Conservation (phyloP, 345 rosid genomes). For the Tarenaya hassleriana region DNA sequence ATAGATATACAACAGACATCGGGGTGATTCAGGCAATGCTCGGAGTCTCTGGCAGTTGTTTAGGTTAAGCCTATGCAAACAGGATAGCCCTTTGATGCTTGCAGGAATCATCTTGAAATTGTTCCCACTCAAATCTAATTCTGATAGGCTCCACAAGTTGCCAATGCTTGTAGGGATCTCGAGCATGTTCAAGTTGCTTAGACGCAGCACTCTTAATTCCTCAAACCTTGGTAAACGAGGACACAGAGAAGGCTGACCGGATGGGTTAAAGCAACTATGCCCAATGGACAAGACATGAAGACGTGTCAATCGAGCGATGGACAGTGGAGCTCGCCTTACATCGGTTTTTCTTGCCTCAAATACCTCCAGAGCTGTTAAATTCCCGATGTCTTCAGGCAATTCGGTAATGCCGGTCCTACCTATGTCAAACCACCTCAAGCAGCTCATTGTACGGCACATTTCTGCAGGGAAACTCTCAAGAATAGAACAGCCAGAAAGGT, state of each 20-base stretch:
- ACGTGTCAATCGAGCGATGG: constrained; percentile 15
- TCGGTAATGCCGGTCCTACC: constrained; percentile 23
- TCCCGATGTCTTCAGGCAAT: constrained; percentile 27
- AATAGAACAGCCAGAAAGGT: constrained; percentile 26
- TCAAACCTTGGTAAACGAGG: constrained; percentile 23
- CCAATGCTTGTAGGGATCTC: constrained; percentile 29
- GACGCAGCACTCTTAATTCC: constrained; percentile 23
- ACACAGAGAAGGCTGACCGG: constrained; percentile 17
- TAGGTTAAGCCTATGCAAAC: constrained; percentile 15
- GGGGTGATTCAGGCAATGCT: constrained; percentile 32
- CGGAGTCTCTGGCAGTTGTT: constrained; percentile 29
- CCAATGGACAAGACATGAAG: constrained; percentile 21
- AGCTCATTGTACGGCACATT: constrained; percentile 20
- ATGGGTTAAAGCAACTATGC: background rate
- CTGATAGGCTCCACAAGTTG: constrained; percentile 19
- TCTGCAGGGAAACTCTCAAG: constrained; percentile 26
- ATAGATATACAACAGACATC: constrained; percentile 3
- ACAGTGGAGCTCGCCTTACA: constrained; percentile 19
- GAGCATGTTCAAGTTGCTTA: constrained; percentile 21
- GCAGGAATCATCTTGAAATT: constrained; percentile 25
- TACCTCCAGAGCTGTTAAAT: constrained; percentile 25
- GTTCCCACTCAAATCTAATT: constrained; percentile 26
- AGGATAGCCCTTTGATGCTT: constrained; percentile 25
- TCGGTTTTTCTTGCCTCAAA: constrained; percentile 24
- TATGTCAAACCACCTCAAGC: constrained; percentile 29